Conservation (phyloP, 148 eudicot genomes). For the Euryodendron excelsum region DNA sequence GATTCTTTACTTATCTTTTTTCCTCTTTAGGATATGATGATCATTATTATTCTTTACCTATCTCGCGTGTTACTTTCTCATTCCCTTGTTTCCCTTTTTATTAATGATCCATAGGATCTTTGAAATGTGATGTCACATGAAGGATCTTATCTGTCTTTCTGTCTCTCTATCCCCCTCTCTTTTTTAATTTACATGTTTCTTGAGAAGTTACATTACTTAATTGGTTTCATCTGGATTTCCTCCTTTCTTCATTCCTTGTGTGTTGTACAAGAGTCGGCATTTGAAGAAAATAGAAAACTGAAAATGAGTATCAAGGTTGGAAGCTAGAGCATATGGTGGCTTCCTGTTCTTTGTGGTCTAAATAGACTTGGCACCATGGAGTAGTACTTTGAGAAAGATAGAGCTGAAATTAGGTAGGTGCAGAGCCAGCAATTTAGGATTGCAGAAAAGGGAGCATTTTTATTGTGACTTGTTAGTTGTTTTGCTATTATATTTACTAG, state of each 20-base stretch:
- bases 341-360: too few relatives aligned
- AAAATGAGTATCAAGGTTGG: too few relatives aligned
- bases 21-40: neutral
- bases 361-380: neutral
- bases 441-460: neutral
- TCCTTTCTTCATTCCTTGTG: too few relatives aligned
- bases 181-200: neutral
- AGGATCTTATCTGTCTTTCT: neutral
- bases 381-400: neutral
- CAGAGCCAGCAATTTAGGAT: too few relatives aligned
- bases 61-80: neutral
- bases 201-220: too few relatives aligned
- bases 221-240: too few relatives aligned
- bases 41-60: neutral
- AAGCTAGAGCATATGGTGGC: too few relatives aligned
- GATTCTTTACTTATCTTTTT: too few relatives aligned
- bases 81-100: neutral
- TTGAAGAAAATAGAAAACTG: too few relatives aligned
- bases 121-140: neutral
- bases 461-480: neutral
- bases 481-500: neutral
- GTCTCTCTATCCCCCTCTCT: neutral
- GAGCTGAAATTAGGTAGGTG: too few relatives aligned
- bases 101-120: neutral
- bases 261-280: too few relatives aligned